Percentiles rank a stretch among this genome's conserved stretches.
phyloP scores from a whole-genome alignment of 202 grass and related monocot genomes.

The Carex arenaria region DNA sequence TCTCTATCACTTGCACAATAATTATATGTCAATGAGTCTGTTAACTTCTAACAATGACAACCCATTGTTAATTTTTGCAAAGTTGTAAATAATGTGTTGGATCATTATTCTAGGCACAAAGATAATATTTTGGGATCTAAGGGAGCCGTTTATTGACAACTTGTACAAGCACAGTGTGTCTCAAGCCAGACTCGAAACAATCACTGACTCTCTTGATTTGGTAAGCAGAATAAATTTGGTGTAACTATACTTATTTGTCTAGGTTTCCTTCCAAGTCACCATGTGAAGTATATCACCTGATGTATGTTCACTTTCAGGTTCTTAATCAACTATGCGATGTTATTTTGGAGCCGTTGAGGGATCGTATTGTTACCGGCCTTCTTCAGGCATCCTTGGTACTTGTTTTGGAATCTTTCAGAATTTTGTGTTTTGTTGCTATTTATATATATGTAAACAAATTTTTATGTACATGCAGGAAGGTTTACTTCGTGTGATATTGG shows the following conservation, averaged over 20 bases:
- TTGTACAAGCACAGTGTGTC: constrained; percentile 69
- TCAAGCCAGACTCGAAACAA: constrained; percentile 62
- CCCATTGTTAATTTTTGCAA: neutral
- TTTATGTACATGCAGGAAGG: constrained; percentile 55
- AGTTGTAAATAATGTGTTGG: constrained; percentile 14
- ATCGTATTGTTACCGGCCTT: constrained; percentile 93
- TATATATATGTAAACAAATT: neutral
- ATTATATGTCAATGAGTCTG: neutral
- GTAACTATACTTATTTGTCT: neutral
- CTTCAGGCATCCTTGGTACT: constrained; percentile 93
- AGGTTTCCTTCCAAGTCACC: neutral
- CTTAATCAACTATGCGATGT: constrained; percentile 82
- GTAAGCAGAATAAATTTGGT: constrained; percentile 40
- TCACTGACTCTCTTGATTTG: constrained; percentile 77
- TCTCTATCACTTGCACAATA: neutral
- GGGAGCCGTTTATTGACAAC: constrained; percentile 82
- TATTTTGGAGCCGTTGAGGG: constrained; percentile 86
- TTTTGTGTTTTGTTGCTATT: neutral
- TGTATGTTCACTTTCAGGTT: constrained; percentile 43
- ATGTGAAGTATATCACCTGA: constrained; percentile 14
- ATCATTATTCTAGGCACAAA: constrained; percentile 62
- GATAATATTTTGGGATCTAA: constrained; percentile 97
- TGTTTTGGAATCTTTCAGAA: constrained; percentile 12
- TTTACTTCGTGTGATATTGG: constrained; percentile 85
- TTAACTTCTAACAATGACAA: neutral